phyloP scores from a whole-genome alignment of 2,329 filamentous ascomycete genomes.

The Chaetomium globosum region DNA sequence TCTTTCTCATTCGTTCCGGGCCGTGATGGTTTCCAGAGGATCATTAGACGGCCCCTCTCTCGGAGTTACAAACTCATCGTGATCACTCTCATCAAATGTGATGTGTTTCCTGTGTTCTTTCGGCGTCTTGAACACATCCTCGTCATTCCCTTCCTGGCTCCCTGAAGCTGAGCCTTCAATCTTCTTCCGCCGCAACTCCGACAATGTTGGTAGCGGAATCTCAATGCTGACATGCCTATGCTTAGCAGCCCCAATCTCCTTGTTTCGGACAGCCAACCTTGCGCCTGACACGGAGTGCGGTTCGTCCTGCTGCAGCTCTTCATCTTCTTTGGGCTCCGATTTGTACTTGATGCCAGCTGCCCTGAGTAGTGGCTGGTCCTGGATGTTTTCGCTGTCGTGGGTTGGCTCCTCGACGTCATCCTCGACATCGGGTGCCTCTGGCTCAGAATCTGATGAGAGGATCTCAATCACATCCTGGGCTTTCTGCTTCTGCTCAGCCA shows the following conservation, averaged over 20 bases:
- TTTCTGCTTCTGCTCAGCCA: constrained; percentile 19
- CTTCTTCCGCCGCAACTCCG: constrained; percentile 18
- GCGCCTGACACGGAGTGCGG: constrained; percentile 17
- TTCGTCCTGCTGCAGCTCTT: constrained; percentile 16
- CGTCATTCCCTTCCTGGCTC: constrained; percentile 30
- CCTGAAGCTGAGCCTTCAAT: constrained; percentile 17
- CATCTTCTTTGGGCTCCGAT: constrained; percentile 17
- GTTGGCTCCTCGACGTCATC: constrained; percentile 16
- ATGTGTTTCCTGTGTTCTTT: constrained; percentile 36
- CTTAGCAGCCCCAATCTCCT: constrained; percentile 29
- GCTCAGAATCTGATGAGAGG: constrained; percentile 34
- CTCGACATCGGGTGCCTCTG: constrained; percentile 21
- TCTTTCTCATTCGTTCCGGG: constrained; percentile 32
- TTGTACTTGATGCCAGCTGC: constrained; percentile 30
- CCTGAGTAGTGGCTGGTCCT: constrained; percentile 29
- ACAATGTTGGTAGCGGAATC: constrained; percentile 34
- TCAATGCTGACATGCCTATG: constrained; percentile 38
- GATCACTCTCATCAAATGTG: constrained; percentile 40
- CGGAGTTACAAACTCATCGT: constrained; percentile 41
- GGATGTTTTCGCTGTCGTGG: constrained; percentile 2
- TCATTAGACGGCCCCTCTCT: constrained; percentile 37
- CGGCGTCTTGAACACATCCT: constrained; percentile 37
- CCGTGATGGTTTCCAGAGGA: constrained; percentile 31
- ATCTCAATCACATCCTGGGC: constrained; percentile 31
- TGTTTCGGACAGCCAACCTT: constrained; percentile 34